Evolutionary conservation across 345 rosid species (phyloP).

Genomic region (Aethionema arabicum): DNA sequence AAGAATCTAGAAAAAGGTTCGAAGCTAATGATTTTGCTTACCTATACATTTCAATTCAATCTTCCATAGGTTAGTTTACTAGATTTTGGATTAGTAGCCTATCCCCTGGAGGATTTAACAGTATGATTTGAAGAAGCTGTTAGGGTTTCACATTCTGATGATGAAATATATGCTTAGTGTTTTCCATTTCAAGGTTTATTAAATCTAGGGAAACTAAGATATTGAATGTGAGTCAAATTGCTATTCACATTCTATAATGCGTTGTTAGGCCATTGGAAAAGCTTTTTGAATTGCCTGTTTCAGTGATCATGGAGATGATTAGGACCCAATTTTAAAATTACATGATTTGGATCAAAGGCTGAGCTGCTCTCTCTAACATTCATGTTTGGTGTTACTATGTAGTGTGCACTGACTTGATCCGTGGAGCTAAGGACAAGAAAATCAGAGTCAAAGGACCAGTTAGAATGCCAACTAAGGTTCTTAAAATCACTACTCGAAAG

Average conservation of each 20-base stretch:
- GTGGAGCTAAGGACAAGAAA: constrained; percentile 48
- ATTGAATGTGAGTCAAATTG: no score
- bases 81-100: not conserved
- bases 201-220: no score
- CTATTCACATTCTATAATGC: no score
- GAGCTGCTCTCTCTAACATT: no score
- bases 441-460: constrained; percentile 50
- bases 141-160: no score
- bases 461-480: constrained; percentile 51
- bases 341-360: no score
- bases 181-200: no score
- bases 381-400: not conserved
- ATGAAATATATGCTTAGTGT: no score
- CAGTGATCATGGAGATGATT: not conserved
- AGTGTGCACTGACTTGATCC: constrained; percentile 49
- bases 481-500: constrained; percentile 48
- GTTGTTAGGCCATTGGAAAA: not conserved
- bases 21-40: not conserved
- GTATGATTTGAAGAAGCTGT: no score
- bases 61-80: no score
- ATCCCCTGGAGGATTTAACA: no score
- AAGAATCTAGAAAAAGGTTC: constrained; percentile 79
- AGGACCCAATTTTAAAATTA: no score
- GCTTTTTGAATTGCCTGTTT: not conserved
- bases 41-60: not conserved